Evolutionary conservation across 169 alveolate genomes (phyloP).

Genomic region (Babesia bovis): DNA sequence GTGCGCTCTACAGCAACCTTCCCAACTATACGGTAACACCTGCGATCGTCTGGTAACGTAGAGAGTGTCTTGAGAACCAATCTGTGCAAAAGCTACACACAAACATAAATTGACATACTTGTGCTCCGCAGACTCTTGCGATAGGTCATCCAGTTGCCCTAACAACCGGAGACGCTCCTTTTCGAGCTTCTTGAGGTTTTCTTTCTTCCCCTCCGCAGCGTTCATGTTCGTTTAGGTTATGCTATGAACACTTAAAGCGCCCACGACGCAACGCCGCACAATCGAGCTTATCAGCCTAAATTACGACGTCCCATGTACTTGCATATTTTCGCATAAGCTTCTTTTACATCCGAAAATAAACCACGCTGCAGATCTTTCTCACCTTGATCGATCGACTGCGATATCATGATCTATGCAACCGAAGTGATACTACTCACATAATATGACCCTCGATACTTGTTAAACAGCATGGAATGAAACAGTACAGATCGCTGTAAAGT

Average conservation of each 20-base stretch:
- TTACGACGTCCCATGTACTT: slow-evolving; percentile 23
- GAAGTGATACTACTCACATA: slow-evolving; percentile 28
- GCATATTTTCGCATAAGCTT: slow-evolving; percentile 50
- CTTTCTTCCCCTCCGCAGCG: slow-evolving; percentile 44
- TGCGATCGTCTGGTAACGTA: slow-evolving; percentile 80
- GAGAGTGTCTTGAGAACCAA: slow-evolving; percentile 84
- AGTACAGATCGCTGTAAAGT: slow-evolving; percentile 34
- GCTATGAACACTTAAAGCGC: not conserved
- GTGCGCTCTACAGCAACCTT: slow-evolving; percentile 88
- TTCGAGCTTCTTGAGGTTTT: slow-evolving; percentile 52
- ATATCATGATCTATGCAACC: not conserved
- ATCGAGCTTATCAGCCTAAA: not conserved
- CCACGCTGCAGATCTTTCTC: slow-evolving; percentile 57
- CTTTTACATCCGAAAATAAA: slow-evolving; percentile 39
- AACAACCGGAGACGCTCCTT: slow-evolving; percentile 51
- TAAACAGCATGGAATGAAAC: slow-evolving; percentile 57
- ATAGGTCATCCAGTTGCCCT: slow-evolving; percentile 75
- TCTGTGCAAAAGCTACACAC: slow-evolving; percentile 38
- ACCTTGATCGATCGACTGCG: slow-evolving; percentile 63
- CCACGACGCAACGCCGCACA: not conserved
- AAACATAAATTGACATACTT: slow-evolving; percentile 44
- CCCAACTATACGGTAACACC: slow-evolving; percentile 88
- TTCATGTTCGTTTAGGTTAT: slow-evolving; percentile 6
- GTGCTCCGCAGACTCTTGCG: slow-evolving; percentile 85
- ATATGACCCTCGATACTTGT: slow-evolving; percentile 40